Conservation (phyloP, 1,139 yeast genomes). For the Magnusiomyces magnusii region DNA sequence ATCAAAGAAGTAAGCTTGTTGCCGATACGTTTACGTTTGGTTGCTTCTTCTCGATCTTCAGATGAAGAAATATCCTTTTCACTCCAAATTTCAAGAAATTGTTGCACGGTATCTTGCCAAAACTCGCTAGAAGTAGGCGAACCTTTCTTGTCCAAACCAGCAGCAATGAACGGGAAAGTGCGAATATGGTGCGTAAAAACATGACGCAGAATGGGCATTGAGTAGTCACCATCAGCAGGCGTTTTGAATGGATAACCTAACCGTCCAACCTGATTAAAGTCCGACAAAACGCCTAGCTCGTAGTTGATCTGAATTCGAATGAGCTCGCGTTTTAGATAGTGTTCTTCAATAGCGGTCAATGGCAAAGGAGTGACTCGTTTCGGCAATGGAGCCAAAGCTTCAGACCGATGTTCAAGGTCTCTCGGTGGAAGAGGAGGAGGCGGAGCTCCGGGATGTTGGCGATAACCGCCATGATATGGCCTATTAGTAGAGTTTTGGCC, state of each 20-base stretch:
- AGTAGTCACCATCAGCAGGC: slow-evolving; percentile 2
- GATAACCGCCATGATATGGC: too few species aligned
- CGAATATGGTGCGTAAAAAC: slow-evolving; percentile 54
- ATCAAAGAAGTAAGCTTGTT: slow-evolving; percentile 54
- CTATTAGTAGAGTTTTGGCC: too few species aligned
- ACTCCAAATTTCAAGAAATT: slow-evolving; percentile 71
- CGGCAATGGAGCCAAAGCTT: background rate
- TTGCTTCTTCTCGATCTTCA: slow-evolving; percentile 61
- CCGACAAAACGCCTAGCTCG: slow-evolving; percentile 54
- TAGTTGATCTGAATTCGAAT: slow-evolving; percentile 51
- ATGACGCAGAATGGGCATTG: slow-evolving; percentile 59
- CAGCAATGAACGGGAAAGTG: slow-evolving; percentile 63
- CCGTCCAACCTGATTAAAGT: slow-evolving; percentile 50
- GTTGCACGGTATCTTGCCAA: slow-evolving; percentile 75
- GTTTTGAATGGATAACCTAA: slow-evolving; percentile 67
- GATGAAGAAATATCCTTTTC: slow-evolving; percentile 59
- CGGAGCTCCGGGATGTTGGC: too few species aligned
- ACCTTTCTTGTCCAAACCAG: slow-evolving; percentile 41
- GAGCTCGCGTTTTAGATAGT: slow-evolving; percentile 74
- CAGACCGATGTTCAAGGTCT: too few species aligned
- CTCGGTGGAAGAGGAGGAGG: too few species aligned
- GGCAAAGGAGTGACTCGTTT: slow-evolving; percentile 7
- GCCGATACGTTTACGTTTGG: slow-evolving; percentile 63
- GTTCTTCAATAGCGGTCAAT: slow-evolving; percentile 50
- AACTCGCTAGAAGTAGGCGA: slow-evolving; percentile 37